A percentile compares a stretch with the other conserved stretches of the same genome.
These are phyloP conservation scores for Rhizopogon hawkerae DNA, from an alignment of 1,284 basidiomycete genomes.

Conservation along the genomic window DNA sequence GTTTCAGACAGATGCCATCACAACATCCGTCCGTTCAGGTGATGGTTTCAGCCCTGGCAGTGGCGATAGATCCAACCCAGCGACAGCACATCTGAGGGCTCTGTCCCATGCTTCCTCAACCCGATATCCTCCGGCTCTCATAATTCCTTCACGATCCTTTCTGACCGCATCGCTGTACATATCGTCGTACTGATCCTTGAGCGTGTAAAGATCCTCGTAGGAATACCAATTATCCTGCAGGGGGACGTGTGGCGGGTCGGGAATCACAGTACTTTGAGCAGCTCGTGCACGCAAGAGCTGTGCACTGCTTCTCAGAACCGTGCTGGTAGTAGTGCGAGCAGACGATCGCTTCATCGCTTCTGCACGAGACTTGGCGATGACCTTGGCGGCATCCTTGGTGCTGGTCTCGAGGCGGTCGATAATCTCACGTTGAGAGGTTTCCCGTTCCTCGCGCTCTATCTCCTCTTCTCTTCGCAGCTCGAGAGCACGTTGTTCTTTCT, in stretches of 20 bases:
- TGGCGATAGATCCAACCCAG: conserved; percentile 57
- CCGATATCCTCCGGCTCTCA: conserved; percentile 78
- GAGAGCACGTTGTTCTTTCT: conserved; percentile 64
- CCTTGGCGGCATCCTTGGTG: conserved; percentile 57
- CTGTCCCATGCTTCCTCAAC: conserved; percentile 83
- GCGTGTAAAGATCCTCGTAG: conserved; percentile 58
- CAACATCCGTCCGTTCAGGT: conserved; percentile 25
- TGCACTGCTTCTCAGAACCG: conserved; percentile 39
- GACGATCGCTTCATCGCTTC: conserved; percentile 52
- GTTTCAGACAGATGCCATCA: conserved; percentile 33
- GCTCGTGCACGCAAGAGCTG: conserved; percentile 49
- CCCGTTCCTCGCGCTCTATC: conserved; percentile 68
- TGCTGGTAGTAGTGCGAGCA: conserved; percentile 42
- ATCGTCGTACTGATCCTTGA: conserved; percentile 58
- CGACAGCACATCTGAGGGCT: conserved; percentile 70
- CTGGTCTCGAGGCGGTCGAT: conserved; percentile 74
- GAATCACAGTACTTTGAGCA: conserved; percentile 49
- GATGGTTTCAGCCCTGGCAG: conserved; percentile 23
- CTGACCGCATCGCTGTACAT: conserved; percentile 66
- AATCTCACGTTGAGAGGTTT: conserved; percentile 64
- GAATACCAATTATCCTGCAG: conserved; percentile 68
- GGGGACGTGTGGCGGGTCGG: conserved; percentile 70
- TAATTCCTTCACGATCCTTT: conserved; percentile 70
- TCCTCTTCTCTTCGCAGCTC: conserved; percentile 65
- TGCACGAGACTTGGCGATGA: conserved; percentile 63